phyloP scores from a whole-genome alignment of 352 stramenopile genomes.

The Globisporangium spinosum region DNA sequence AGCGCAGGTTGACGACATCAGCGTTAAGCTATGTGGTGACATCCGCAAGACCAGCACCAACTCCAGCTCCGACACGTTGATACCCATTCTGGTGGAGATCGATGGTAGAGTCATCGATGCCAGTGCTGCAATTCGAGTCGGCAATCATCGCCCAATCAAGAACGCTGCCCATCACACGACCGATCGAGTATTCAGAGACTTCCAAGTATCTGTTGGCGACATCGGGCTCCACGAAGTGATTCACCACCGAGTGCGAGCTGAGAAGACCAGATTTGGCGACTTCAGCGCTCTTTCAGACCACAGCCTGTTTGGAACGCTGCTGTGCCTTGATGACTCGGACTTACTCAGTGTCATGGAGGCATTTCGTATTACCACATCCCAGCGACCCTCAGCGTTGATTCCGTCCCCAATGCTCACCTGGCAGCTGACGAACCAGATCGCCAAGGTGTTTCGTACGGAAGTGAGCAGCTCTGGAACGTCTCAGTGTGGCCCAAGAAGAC shows the following conservation, averaged over 20 bases:
- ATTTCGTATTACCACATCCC: slow-evolving; percentile 9
- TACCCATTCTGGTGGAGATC: slow-evolving; percentile 7
- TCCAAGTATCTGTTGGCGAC: slow-evolving; percentile 37
- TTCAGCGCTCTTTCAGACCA: slow-evolving; percentile 40
- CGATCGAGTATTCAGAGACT: slow-evolving; percentile 29
- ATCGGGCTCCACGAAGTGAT: slow-evolving; percentile 33
- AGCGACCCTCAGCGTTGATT: slow-evolving; percentile 9
- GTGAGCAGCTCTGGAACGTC: background rate
- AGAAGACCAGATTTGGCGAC: slow-evolving; percentile 29
- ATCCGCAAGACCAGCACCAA: background rate
- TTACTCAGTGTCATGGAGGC: slow-evolving; percentile 28
- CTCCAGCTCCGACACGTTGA: background rate
- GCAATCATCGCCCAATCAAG: slow-evolving; percentile 38
- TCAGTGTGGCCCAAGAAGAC: background rate
- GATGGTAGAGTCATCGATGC: slow-evolving; percentile 15
- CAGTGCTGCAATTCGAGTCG: slow-evolving; percentile 30
- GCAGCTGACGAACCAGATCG: slow-evolving; percentile 46
- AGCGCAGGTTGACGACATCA: slow-evolving; percentile 26
- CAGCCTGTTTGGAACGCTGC: slow-evolving; percentile 38
- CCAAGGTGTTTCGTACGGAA: slow-evolving; percentile 36
- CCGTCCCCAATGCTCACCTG: slow-evolving; percentile 46
- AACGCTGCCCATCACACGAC: slow-evolving; percentile 13
- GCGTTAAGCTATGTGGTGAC: slow-evolving; percentile 19
- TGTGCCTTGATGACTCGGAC: slow-evolving; percentile 44
- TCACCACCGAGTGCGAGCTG: slow-evolving; percentile 7